Evolutionary conservation across 1,284 basidiomycete genomes (phyloP).

Genomic region (Athelia sp.): DNA sequence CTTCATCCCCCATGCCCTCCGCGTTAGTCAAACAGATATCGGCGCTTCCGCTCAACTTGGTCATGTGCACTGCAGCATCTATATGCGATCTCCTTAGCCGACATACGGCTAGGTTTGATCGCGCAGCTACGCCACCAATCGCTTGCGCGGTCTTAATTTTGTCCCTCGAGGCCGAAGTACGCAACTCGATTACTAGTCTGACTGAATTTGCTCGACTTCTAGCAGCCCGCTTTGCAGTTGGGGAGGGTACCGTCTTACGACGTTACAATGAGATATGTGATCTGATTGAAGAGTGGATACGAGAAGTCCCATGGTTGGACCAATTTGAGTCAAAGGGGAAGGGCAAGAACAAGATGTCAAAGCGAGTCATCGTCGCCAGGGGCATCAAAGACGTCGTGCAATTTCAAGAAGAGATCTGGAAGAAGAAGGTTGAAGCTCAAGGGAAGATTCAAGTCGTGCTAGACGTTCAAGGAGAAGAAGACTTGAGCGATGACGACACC

Average conservation of each 20-base stretch:
- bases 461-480: constrained; percentile 25
- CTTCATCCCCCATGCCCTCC: constrained; percentile 36
- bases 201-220: constrained; percentile 51
- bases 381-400: constrained; percentile 64
- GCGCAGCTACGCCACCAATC: constrained; percentile 40
- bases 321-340: constrained; percentile 36
- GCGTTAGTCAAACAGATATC: constrained; percentile 34
- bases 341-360: constrained; percentile 52
- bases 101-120: constrained; percentile 31
- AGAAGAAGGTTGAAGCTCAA: constrained; percentile 28
- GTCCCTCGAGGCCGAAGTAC: constrained; percentile 61
- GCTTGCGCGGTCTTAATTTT: constrained; percentile 70
- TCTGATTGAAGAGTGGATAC: constrained; percentile 52
- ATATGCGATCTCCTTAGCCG: constrained; percentile 49
- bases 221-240: constrained; percentile 42
- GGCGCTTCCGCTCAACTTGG: constrained; percentile 37
- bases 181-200: constrained; percentile 47
- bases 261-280: constrained; percentile 64
- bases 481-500: constrained; percentile 16
- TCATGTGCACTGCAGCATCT: constrained; percentile 49
- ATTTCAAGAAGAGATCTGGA: constrained; percentile 58
- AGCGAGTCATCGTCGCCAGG: constrained; percentile 55
- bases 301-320: constrained; percentile 65
- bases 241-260: constrained; percentile 52
- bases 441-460: constrained; percentile 32